Percentiles rank a stretch among this genome's conserved stretches.
Conservation (phyloP, 2,329 filamentous ascomycete genomes). For the Penicillium concentricum region DNA sequence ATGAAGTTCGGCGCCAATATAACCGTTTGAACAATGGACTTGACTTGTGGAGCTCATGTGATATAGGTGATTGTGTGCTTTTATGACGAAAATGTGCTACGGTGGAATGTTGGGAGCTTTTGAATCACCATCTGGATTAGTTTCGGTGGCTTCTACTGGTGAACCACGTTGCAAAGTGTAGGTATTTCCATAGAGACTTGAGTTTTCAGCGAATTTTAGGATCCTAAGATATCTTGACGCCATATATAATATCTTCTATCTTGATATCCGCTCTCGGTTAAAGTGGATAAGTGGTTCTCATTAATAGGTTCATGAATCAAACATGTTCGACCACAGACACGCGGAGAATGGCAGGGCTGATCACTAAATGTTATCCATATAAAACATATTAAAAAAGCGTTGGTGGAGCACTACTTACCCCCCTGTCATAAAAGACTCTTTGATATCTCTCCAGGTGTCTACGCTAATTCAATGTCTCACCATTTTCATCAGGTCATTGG, state of each 20-base stretch:
- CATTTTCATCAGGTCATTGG: background rate
- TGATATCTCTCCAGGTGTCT: background rate
- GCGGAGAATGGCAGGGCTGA: background rate
- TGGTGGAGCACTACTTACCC: background rate
- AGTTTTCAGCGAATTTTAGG: background rate
- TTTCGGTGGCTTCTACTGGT: background rate
- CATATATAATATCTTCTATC: background rate
- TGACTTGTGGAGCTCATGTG: background rate
- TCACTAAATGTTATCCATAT: background rate
- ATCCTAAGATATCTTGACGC: background rate
- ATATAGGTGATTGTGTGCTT: background rate
- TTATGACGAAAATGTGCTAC: background rate
- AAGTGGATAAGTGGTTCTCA: background rate
- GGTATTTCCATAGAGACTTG: background rate
- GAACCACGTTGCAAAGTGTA: background rate
- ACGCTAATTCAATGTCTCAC: conserved; percentile 1
- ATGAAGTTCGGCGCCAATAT: background rate
- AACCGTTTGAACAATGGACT: background rate
- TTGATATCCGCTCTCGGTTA: background rate
- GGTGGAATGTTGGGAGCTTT: background rate
- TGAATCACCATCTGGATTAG: background rate
- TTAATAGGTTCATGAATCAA: background rate
- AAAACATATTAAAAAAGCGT: background rate
- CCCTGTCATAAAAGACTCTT: background rate
- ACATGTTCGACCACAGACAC: background rate